Percentiles rank a stretch among this genome's conserved stretches.
These are phyloP conservation scores for Aaosphaeria arxii DNA, from an alignment of 2,329 filamentous ascomycete genomes.

Conservation along the genomic window DNA sequence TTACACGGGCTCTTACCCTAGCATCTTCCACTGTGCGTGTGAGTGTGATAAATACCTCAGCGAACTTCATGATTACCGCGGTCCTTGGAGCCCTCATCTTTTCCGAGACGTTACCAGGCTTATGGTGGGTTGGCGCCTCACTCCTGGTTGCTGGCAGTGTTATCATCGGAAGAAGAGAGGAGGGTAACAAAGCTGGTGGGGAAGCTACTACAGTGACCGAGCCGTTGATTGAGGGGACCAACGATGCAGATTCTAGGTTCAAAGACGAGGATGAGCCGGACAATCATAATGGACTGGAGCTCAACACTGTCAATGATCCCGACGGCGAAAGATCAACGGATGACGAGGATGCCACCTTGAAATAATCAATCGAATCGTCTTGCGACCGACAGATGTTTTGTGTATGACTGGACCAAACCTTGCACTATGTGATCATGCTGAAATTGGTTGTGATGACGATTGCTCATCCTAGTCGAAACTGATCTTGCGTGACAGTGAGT, in stretches of 20 bases:
- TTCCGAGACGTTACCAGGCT: constrained; percentile 64
- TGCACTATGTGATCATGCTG: neutral
- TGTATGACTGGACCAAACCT: no score
- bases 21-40: constrained; percentile 76
- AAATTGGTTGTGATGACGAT: no score
- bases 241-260: constrained; percentile 20
- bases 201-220: constrained; percentile 21
- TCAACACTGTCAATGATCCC: constrained; percentile 22
- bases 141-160: constrained; percentile 74
- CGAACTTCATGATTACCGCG: constrained; percentile 78
- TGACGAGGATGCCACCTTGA: constrained; percentile 31
- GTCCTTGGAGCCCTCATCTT: constrained; percentile 69
- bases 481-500: no score
- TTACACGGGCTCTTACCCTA: constrained; percentile 72
- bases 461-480: no score
- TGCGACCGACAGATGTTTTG: no score
- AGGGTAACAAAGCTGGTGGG: constrained; percentile 37
- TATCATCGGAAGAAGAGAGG: constrained; percentile 70
- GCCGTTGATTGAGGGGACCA: constrained; percentile 16
- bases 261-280: constrained; percentile 39
- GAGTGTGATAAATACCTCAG: constrained; percentile 76
- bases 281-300: constrained; percentile 22
- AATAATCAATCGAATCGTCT: constrained; percentile 8
- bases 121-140: constrained; percentile 75
- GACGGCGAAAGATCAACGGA: constrained; percentile 14